Evolutionary conservation across 1,284 basidiomycete species (phyloP).

Genomic region (Moesziomyces antarcticus): DNA sequence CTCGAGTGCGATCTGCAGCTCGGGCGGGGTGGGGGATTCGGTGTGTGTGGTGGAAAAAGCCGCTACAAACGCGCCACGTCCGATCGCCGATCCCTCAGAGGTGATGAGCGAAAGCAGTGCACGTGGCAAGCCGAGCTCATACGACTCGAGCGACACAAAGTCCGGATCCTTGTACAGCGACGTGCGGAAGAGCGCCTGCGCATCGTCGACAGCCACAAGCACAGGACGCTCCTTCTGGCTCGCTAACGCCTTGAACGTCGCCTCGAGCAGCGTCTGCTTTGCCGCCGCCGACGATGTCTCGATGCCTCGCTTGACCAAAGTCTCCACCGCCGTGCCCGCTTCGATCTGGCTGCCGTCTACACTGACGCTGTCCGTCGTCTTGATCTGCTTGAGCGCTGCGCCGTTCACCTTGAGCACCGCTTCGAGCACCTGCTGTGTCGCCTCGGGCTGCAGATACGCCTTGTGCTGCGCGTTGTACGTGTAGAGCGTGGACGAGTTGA

Average conservation of each 20-base stretch:
- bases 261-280: conserved; percentile 74
- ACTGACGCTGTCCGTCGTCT: conserved; percentile 18
- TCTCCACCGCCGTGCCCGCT: conserved; percentile 40
- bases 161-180: conserved; percentile 83
- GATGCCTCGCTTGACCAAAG: conserved; percentile 33
- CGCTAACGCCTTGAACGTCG: conserved; percentile 76
- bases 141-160: conserved; percentile 78
- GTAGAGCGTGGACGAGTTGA: conserved; percentile 82
- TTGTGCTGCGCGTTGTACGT: conserved; percentile 79
- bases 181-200: conserved; percentile 81
- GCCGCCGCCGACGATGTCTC: conserved; percentile 22
- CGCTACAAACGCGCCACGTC: conserved; percentile 40
- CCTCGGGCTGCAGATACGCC: conserved; percentile 80
- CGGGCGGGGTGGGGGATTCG: conserved; percentile 42
- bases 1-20: conserved; percentile 45
- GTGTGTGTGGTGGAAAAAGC: conserved; percentile 54
- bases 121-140: conserved; percentile 83
- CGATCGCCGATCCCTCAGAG: conserved; percentile 8
- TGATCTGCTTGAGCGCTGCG: conserved; percentile 28
- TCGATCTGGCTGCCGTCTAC: conserved; percentile 36
- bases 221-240: conserved; percentile 78
- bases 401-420: conserved; percentile 68
- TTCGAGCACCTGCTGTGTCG: conserved; percentile 66
- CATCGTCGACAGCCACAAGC: conserved; percentile 85
- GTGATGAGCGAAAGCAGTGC: conserved; percentile 49